A percentile compares a stretch with the other conserved stretches of the same genome.
phyloP scores from a whole-genome alignment of 495 filamentous ascomycete species.

The Filosporella fistucella region DNA sequence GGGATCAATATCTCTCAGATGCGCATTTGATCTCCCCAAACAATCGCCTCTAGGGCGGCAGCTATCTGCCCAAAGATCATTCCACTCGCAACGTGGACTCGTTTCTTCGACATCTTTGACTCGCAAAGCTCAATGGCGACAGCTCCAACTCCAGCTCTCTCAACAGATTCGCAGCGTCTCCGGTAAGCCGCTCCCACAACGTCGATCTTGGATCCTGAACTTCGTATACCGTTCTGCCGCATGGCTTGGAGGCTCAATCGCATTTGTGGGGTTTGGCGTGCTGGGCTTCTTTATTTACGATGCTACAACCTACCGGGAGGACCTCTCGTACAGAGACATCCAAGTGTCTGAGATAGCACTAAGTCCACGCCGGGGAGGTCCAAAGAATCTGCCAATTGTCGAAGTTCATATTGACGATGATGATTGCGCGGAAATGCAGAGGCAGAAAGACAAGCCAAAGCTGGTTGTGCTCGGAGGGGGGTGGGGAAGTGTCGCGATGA shows the following conservation, averaged over 20 bases:
- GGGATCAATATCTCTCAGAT: too few relatives aligned
- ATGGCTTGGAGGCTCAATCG: constrained; percentile 41
- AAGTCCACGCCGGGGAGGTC: constrained; percentile 77
- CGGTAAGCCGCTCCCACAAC: constrained; percentile 42
- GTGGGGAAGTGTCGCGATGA: constrained; percentile 88
- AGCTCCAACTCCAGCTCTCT: constrained; percentile 6
- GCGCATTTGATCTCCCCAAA: too few relatives aligned
- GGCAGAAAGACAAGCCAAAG: constrained; percentile 78
- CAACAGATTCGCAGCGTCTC: constrained; percentile 29
- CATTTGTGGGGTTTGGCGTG: constrained; percentile 45
- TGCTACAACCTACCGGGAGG: constrained; percentile 79
- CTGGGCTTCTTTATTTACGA: constrained; percentile 93
- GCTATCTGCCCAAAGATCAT: background rate
- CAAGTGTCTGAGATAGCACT: constrained; percentile 79
- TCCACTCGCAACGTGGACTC: background rate
- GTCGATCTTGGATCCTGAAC: constrained; percentile 38
- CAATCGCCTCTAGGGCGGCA: too few relatives aligned
- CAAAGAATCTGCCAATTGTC: constrained; percentile 93
- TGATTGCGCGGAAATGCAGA: constrained; percentile 61
- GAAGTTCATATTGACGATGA: constrained; percentile 85
- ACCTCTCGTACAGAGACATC: constrained; percentile 61
- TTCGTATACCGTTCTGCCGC: constrained; percentile 47
- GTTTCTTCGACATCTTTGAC: background rate
- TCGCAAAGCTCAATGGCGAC: constrained; percentile 1
- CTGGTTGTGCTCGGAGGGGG: constrained; percentile 92